Conservation (phyloP, 2,329 filamentous ascomycete species). For the Xylaria sp. region DNA sequence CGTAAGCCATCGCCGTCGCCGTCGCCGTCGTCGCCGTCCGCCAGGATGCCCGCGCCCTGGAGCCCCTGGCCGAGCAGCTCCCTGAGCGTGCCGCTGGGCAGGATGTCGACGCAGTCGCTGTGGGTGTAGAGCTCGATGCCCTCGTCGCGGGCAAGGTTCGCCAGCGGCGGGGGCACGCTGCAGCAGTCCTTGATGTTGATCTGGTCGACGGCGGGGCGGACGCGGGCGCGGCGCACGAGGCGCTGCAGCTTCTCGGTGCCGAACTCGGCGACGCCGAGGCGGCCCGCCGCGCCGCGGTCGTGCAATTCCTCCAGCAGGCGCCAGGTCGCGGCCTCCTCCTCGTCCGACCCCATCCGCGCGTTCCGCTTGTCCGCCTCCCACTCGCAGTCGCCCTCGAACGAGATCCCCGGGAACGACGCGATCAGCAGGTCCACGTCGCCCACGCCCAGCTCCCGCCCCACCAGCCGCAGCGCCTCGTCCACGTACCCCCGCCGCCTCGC, state of each 20-base stretch:
- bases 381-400: conserved; percentile 91
- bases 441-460: conserved; percentile 78
- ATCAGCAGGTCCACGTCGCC: conserved; percentile 83
- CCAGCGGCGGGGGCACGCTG: conserved; percentile 86
- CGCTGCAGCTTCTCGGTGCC: conserved; percentile 79
- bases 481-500: conserved; percentile 70
- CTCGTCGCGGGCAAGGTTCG: conserved; percentile 79
- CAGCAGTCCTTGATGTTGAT: conserved; percentile 97
- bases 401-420: conserved; percentile 88
- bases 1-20: conserved; percentile 60
- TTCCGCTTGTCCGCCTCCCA: conserved; percentile 70
- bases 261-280: conserved; percentile 88
- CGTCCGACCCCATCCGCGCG: conserved; percentile 64
- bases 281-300: conserved; percentile 68
- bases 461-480: conserved; percentile 75
- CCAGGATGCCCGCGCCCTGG: conserved; percentile 75
- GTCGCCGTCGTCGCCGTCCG: conserved; percentile 56
- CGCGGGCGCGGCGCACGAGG: conserved; percentile 70
- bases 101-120: conserved; percentile 88
- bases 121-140: conserved; percentile 89
- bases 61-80: conserved; percentile 77
- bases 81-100: conserved; percentile 81
- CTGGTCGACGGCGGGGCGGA: conserved; percentile 85
- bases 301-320: conserved; percentile 75
- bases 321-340: conserved; percentile 70